Evolutionary conservation across 306 rosid species (phyloP).

Genomic region (Begonia loranthoides): DNA sequence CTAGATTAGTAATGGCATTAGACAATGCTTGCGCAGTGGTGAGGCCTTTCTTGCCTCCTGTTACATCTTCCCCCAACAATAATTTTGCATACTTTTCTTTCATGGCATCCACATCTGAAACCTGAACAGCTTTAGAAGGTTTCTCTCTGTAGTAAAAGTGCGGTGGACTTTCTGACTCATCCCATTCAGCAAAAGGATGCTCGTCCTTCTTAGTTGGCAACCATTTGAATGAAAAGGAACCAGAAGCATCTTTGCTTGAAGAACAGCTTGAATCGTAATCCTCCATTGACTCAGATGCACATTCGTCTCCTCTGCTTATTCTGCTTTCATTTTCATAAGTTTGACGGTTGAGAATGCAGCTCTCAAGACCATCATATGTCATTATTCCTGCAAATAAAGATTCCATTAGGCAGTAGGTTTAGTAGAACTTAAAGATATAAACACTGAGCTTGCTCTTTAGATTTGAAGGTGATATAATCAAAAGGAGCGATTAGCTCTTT

Average conservation of each 20-base stretch:
- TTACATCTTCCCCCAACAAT: constrained; percentile 78
- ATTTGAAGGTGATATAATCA: not conserved
- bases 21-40: constrained; percentile 68
- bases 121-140: constrained; percentile 28
- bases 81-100: constrained; percentile 75
- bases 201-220: constrained; percentile 44
- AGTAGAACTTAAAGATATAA: no score
- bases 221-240: constrained; percentile 78
- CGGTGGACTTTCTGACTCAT: constrained; percentile 43
- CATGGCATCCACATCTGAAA: constrained; percentile 64
- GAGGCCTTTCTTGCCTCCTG: constrained; percentile 74
- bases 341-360: constrained; percentile 56
- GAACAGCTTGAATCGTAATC: constrained; percentile 68
- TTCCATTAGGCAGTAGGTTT: not conserved
- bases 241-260: constrained; percentile 70
- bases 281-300: constrained; percentile 62
- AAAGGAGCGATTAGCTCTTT: not conserved
- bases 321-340: constrained; percentile 60
- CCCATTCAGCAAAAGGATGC: constrained; percentile 59
- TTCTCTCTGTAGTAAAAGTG: constrained; percentile 47
- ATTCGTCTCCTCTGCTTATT: constrained; percentile 74
- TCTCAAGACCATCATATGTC: constrained; percentile 83
- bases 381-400: constrained; percentile 51
- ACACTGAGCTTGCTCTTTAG: not conserved
- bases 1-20: constrained; percentile 65